Evolutionary conservation across 495 filamentous ascomycete species (phyloP), one percentile per base, ranked within the genome.

Genomic region (Cladorrhinum samala): DNA sequence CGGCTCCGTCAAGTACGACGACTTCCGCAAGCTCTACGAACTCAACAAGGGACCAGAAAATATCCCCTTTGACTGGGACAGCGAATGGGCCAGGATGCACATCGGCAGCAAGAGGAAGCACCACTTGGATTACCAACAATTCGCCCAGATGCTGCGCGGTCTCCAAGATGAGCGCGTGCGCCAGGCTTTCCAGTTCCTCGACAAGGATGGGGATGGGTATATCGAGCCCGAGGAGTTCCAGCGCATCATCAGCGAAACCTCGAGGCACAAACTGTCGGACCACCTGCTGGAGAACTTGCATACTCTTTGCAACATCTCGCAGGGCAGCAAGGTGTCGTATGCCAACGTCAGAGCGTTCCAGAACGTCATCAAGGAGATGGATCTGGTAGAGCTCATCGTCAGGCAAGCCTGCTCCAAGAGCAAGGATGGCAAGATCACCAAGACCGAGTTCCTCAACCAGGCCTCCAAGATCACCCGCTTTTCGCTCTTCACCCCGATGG

Each of bases 341-440:
- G 90, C 93, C 55, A 96, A 95, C 66, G 93, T 98, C 4, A 82
- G 94, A 30, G 93, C 93, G 11, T 98, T 98, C 73, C 91, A 95
- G 70, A 98, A 98, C 60, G 79, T 98, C 61, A 89, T 98, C 61
- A 81, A 84, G 52, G 91, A 97, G 74, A 97, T 98, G 91, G 94
- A 98, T 61, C 79, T 96, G 67, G 88, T 97, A 38, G 93, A 98
- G 69, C 66, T 92, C 50, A 88, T 98, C 54, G 81, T 98, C 48
- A 83, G 88, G 18, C 88, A 87, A 59, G 93, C 94, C 13, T 87
- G 87, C 49, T 70, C 75, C 59, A 94, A 95, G 71, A 92, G 87
- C 63, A 59, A 68, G 6, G 93, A 98, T 60, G 91, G 90, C 49
- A 95, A 88, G 72, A 96, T 98, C 64, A 95, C 92, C 4, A 81